A percentile compares a stretch with the other conserved stretches of the same genome.
Evolutionary conservation across 2,329 filamentous ascomycete genomes (phyloP).

Genomic region (Alternaria sp.): DNA sequence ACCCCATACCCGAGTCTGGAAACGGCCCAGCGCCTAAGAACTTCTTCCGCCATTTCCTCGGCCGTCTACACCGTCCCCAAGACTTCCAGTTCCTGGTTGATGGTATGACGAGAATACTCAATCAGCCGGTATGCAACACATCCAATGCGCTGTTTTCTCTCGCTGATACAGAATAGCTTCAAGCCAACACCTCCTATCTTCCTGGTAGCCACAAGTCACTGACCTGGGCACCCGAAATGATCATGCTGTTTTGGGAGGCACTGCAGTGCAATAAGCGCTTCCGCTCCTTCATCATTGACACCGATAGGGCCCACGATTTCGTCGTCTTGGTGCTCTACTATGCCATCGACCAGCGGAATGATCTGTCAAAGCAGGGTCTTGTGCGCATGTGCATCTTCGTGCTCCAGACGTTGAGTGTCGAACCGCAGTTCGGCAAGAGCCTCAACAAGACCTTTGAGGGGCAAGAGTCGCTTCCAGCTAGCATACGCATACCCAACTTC

Average conservation of each 20-base stretch:
- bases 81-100: slow-evolving; percentile 98
- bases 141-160: not conserved
- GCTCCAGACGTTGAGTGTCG: slow-evolving; percentile 91
- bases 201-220: slow-evolving; percentile 80
- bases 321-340: slow-evolving; percentile 90
- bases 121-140: slow-evolving; percentile 70
- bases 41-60: slow-evolving; percentile 90
- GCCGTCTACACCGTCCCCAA: slow-evolving; percentile 87
- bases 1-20: slow-evolving; percentile 81
- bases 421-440: slow-evolving; percentile 86
- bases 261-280: slow-evolving; percentile 98
- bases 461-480: slow-evolving; percentile 83
- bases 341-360: slow-evolving; percentile 84
- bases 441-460: slow-evolving; percentile 88
- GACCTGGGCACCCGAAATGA: slow-evolving; percentile 91
- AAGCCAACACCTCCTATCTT: slow-evolving; percentile 86
- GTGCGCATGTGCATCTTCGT: slow-evolving; percentile 98
- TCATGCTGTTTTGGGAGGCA: slow-evolving; percentile 97
- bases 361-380: slow-evolving; percentile 86
- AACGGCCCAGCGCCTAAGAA: slow-evolving; percentile 76
- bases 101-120: slow-evolving; percentile 89
- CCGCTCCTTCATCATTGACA: slow-evolving; percentile 95
- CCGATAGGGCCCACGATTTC: slow-evolving; percentile 90
- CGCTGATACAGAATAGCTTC: slow-evolving; percentile 61
- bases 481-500: slow-evolving; percentile 83